Conservation (phyloP, 2,329 filamentous ascomycete species). For the Colletotrichum sp. region DNA sequence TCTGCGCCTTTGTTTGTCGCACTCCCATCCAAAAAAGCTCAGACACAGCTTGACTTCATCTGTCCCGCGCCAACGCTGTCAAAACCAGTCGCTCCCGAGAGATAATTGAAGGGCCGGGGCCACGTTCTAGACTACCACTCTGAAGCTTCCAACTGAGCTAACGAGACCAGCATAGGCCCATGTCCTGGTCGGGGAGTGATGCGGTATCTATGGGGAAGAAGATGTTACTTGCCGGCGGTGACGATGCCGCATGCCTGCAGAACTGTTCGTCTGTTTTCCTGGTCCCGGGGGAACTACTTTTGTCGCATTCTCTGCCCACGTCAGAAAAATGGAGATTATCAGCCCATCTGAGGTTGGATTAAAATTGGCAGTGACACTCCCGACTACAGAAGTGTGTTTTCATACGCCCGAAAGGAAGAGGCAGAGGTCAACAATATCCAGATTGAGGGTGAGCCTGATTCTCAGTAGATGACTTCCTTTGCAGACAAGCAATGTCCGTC, state of each 20-base stretch:
- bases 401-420: not conserved
- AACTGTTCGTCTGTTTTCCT: not conserved
- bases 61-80: not conserved
- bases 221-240: not conserved
- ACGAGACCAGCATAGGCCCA: not conserved
- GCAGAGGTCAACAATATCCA: not conserved
- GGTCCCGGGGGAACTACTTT: not conserved
- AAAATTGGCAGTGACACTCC: not conserved
- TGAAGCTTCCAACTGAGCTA: not conserved
- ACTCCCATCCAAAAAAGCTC: not conserved
- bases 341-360: not conserved
- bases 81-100: not conserved
- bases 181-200: not conserved
- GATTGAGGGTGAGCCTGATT: not conserved
- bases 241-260: not conserved
- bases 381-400: not conserved
- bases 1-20: not conserved
- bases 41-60: not conserved
- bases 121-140: not conserved
- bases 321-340: not conserved
- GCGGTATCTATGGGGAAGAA: not conserved
- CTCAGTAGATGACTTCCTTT: not conserved
- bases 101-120: not conserved
- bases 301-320: not conserved
- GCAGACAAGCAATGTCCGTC: not conserved